Base-by-base conservation (phyloP, 176 grass and related monocot genomes). In the Oryza officinalis region DNA sequence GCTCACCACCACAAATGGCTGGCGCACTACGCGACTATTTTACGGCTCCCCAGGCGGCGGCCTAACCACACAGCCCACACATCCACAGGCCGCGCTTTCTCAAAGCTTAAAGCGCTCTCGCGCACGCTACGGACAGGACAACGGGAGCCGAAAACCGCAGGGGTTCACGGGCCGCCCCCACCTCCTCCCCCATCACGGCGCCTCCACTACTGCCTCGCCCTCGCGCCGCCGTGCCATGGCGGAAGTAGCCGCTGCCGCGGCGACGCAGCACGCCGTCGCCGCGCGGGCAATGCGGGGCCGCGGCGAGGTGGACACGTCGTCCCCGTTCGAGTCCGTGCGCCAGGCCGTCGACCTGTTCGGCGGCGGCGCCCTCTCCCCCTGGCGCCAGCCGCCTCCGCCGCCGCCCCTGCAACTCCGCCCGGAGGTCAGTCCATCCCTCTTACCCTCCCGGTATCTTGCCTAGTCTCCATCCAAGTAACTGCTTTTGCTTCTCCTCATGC, bases 251-350 rank as follows among this genome's bases (percentile, higher is more conserved):
- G 32, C 27, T 13, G 13, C 45, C 6, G 45, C 54, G 72, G 63
- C 17, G 47, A 46, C 67, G 43, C 64, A 35, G 44, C 41, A 84
- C 73, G 72, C 77, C 40, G 71, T 75, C 47, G 37, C 70, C 22
- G 80, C 63, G 54, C 69, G 2, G 47, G 59, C 32, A 78, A 92
- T 83, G 88, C 79, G 60, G 38, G 86, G 85, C 18, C 84, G 78
- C 49, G 91, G 90, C 60, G 92, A 93, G 96, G 96, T 98, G 61
- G 96, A 98, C 87, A 90, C 89, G 27, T 92, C 96, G 14, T 92
- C 91, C 23, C 91, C 82, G 71, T 98, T 98, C 76, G 77, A 78
- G 65, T 98, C 96, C 33, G 96, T 98, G 71, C 92, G 90, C 41
- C 88, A 90, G 87, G 93, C 96, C 74, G 83, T 98, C 63, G 54